Evolutionary conservation across 345 rosid genomes (phyloP), one percentile per base, ranked within the genome.

Genomic region (Syzygium jambos): DNA sequence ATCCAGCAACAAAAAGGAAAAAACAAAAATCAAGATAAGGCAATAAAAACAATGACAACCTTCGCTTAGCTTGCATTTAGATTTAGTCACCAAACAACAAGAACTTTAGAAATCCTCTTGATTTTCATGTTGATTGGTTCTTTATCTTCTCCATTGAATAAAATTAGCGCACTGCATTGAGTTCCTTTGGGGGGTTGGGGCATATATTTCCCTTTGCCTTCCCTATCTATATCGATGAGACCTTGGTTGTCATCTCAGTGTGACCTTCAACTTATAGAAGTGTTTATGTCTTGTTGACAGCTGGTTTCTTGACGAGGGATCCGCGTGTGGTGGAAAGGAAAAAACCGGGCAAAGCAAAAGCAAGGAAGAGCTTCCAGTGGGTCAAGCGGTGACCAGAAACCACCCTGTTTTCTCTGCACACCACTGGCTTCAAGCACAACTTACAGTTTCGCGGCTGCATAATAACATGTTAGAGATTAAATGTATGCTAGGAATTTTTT

Each of bases 361-460:
- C 99, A 73, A 98, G 99, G 90, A 98, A 98, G 94, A 96, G 99
- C 92, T 98, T 94, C 92, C 98, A 95, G 90, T 98, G 98, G 99
- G 98, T 95, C 92, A 96, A 98, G 91, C 99, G 99, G 91, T 97
- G 92, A 94, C 90, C 91, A 21, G 54, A n/a, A 19, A 78, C 80
- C 14, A 78, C 80, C 14, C 25, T 1, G 13, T 38, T 73, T 73
- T 38, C 80, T 38, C 13, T 73, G 80, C 80, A 19, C 49, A 73
- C 80, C 27, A 9, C 9, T 73, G 80, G 14, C 25, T 73, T 73
- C 82, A 21, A 73, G 82, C 49, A 73, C 82, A 38, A 73, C 82
- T 73, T 73, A 68, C 49, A 73, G 82, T 73, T 38, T 73, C 2
- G 49, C 27, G 6, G 82, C 49, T 65, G 68, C 78, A 46, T 52